Conservation (phyloP, 352 stramenopile species). For the Peronospora farinosa region DNA sequence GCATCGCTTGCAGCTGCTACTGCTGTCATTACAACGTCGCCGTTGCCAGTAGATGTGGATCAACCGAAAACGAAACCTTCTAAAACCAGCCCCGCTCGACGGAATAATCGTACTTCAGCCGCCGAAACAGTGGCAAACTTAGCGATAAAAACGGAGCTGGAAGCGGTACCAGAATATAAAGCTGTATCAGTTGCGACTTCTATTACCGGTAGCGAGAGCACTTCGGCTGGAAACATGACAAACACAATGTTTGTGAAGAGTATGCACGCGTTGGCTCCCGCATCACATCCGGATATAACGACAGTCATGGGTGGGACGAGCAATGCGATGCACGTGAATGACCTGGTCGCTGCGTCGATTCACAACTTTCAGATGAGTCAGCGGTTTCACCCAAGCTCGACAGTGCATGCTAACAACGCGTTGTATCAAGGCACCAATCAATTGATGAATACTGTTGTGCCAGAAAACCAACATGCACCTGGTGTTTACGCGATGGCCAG, state of each 20-base stretch:
- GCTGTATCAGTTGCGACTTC: constrained; percentile 1
- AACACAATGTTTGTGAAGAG: constrained; percentile 27
- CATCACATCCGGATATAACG: constrained; percentile 20
- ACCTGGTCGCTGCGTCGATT: constrained; percentile 63
- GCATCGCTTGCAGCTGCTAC: constrained; percentile 14
- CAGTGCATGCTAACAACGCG: constrained; percentile 18
- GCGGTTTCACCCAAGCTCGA: constrained; percentile 37
- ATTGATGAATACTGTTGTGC: constrained; percentile 14
- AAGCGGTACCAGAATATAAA: constrained; percentile 18
- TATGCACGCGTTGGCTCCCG: constrained; percentile 14
- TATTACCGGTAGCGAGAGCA: constrained; percentile 7
- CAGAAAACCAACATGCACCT: constrained; percentile 19
- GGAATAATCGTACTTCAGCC: constrained; percentile 25
- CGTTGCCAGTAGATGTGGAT: constrained; percentile 21
- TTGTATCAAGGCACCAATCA: constrained; percentile 27
- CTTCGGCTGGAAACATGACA: constrained; percentile 13
- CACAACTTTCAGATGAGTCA: constrained; percentile 73
- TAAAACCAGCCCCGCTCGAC: constrained; percentile 35
- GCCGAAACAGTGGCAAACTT: constrained; percentile 3
- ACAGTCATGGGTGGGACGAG: constrained; percentile 11
- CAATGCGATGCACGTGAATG: constrained; percentile 50
- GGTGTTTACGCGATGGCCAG: constrained; percentile 45
- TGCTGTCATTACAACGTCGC: constrained; percentile 6
- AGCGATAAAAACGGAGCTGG: constrained; percentile 22
- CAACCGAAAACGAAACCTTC: constrained; percentile 29